Evolutionary conservation across 1,139 yeast species (phyloP), one percentile per base, ranked within the genome.

Genomic region (Suhomyces bribrorum): DNA sequence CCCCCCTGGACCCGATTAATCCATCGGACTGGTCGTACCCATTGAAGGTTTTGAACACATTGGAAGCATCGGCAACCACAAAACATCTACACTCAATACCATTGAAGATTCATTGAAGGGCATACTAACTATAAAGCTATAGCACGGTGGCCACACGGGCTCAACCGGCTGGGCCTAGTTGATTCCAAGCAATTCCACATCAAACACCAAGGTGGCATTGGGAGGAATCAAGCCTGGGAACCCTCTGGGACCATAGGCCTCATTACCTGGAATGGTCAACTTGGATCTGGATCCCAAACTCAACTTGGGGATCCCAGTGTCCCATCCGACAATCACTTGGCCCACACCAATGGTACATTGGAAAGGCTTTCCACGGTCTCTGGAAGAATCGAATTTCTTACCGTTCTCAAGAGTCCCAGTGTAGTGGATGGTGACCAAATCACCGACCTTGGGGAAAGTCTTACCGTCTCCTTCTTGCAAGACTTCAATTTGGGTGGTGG

Each of bases 171-270:
- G 23, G 7, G 29, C 11, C 25, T 75, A 83, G 72, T 87, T 87
- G 61, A 90, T 84, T 56, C 79, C 81, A 57, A 90, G 71, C 64
- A 90, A 79, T 70, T 90, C 96, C 49, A 90, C 97, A 57, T 89
- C 97, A 56, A 90, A 90, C 53, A 87, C 71, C 67, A 92, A 79
- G 50, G 96, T 89, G 47, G 97, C 95, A 64, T 88, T 87, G 52
- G 97, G 96, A 48, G 97, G 97, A 61, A 92, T 92, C 57, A 87
- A 74, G 51, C 96, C 95, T 48, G 97, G 97, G 81, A 86, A 87
- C 34, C 97, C 97, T 66, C 95, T 83, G 49, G 79, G 76, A 47
- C 97, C 97, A 69, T 92, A 92, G 50, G 95, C 98, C 66, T 87
- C 85, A 56, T 85, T 83, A 46, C 96, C 92, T 53, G 97, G 95